Evolutionary conservation across 1,284 basidiomycete genomes (phyloP), one percentile per base, ranked within the genome.

Genomic region (Cryptococcus jaspeensis): DNA sequence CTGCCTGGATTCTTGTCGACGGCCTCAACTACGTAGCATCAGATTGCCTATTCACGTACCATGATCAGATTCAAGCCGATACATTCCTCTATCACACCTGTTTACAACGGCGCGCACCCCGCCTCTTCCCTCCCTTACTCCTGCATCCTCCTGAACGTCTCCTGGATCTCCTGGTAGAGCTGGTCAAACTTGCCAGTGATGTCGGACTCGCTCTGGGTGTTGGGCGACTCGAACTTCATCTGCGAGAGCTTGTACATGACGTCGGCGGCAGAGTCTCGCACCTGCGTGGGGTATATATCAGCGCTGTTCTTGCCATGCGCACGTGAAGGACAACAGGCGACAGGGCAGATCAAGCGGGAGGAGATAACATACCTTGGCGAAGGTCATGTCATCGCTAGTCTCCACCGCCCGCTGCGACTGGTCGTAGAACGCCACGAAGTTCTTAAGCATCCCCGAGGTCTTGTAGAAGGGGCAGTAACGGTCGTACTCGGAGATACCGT

Each of bases 401-500:
- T 87, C 84, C 51, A 96, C 89, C 16, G 92, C 89, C 75, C 86
- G 89, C 73, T 89, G 83, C 6, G 95, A 92, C 25, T 84, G 81
- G 75, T 97, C 74, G 65, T 96, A 89, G 84, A 93, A 98, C n/a
- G 86, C 84, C 63, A 98, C 90, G 76, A 97, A 92, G 80, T 96
- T 96, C 73, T 85, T 86, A 72, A 99, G 80, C 96, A 99, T 99
- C 52, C 85, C 91, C 58, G 86, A 88, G 47, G 95, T 95, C 86
- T 95, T 95, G 86, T 93, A 94, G 84, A 99, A 98, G 23, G 96
- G 96, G 73, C 96, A 99, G 81, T 70, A 98, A 55, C 92, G 86
- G 78, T 98, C 95, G 75, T 97, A 98, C 75, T 93, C 90, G 76
- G 90, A 92, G 84, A 98, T 97, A 73, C 96, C 96, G 74, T 99